These are phyloP conservation scores for Fusarium fracticaudum DNA, from an alignment of 2,329 filamentous ascomycete genomes.

Conservation along the genomic window DNA sequence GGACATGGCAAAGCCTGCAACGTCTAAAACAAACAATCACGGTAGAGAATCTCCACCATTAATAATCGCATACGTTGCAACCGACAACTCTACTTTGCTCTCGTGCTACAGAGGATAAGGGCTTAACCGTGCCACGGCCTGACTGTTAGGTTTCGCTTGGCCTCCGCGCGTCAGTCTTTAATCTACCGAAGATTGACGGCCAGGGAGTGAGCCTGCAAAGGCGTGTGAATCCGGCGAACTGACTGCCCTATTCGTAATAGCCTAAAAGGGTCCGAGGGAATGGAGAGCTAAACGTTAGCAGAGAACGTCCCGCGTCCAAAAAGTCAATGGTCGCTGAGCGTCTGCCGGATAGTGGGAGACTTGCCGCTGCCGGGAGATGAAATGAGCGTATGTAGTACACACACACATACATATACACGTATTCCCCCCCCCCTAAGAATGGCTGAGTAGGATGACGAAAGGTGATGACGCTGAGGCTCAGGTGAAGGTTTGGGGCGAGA, in stretches of 20 bases:
- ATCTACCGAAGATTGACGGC: conserved; percentile 9
- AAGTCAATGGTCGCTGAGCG: background rate
- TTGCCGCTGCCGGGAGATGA: background rate
- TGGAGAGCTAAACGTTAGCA: conserved; percentile 9
- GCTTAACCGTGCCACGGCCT: conserved; percentile 7
- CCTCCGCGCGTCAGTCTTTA: conserved; percentile 29
- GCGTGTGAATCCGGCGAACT: conserved; percentile 7
- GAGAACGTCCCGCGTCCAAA: background rate
- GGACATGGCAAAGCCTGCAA: background rate
- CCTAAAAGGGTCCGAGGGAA: conserved; percentile 13
- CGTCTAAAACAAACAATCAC: background rate
- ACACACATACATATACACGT: background rate
- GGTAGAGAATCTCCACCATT: conserved; percentile 2
- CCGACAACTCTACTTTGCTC: background rate
- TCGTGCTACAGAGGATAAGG: background rate
- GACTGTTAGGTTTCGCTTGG: conserved; percentile 30
- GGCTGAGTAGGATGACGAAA: conserved; percentile 33
- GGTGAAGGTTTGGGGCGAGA: background rate
- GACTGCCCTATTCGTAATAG: conserved; percentile 28
- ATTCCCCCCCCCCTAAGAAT: background rate
- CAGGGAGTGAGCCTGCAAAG: background rate
- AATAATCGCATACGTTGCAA: conserved; percentile 17
- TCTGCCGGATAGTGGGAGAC: conserved; percentile 11
- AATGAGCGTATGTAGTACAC: background rate
- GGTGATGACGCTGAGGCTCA: background rate